phyloP scores from a whole-genome alignment of 768 basidiomycete species.

The Harrya chromipes region DNA sequence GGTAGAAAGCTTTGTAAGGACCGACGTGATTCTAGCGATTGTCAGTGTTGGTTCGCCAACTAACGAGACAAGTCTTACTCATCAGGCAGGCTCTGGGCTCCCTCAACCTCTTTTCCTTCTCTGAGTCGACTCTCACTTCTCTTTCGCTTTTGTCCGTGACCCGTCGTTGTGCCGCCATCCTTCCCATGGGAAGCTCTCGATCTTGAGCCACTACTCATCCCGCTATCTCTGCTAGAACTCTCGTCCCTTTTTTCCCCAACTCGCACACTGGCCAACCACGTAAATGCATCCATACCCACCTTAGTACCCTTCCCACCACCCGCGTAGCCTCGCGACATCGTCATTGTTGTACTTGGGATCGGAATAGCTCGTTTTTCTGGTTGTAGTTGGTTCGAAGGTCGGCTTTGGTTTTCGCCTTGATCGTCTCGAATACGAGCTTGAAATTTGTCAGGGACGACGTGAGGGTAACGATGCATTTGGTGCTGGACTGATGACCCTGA shows the following conservation, averaged over 20 bases:
- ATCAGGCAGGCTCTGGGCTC: slow-evolving; percentile 60
- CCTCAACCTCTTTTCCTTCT: slow-evolving; percentile 33
- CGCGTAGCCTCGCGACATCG: slow-evolving; percentile 46
- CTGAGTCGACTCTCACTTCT: slow-evolving; percentile 46
- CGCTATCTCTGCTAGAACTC: slow-evolving; percentile 54
- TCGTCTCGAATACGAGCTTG: slow-evolving; percentile 15
- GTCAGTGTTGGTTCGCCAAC: not conserved
- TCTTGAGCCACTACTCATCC: slow-evolving; percentile 40
- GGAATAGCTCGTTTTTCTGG: slow-evolving; percentile 18
- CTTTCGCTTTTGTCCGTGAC: slow-evolving; percentile 29
- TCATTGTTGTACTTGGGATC: slow-evolving; percentile 31
- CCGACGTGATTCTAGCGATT: slow-evolving; percentile 61
- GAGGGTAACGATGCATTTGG: slow-evolving; percentile 32
- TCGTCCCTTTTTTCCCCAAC: slow-evolving; percentile 55
- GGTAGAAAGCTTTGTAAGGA: slow-evolving; percentile 59
- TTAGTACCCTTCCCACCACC: slow-evolving; percentile 48
- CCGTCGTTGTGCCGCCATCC: slow-evolving; percentile 8
- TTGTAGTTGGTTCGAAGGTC: slow-evolving; percentile 3
- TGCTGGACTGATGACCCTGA: slow-evolving; percentile 32
- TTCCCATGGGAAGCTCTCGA: slow-evolving; percentile 36
- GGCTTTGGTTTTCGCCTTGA: slow-evolving; percentile 8
- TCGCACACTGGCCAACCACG: slow-evolving; percentile 74
- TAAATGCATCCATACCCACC: slow-evolving; percentile 68
- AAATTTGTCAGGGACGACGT: slow-evolving; percentile 5
- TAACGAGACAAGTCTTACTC: slow-evolving; percentile 47